Base-by-base conservation (phyloP, 2,329 filamentous ascomycete species). In the Emmonsiellopsis sp. region DNA sequence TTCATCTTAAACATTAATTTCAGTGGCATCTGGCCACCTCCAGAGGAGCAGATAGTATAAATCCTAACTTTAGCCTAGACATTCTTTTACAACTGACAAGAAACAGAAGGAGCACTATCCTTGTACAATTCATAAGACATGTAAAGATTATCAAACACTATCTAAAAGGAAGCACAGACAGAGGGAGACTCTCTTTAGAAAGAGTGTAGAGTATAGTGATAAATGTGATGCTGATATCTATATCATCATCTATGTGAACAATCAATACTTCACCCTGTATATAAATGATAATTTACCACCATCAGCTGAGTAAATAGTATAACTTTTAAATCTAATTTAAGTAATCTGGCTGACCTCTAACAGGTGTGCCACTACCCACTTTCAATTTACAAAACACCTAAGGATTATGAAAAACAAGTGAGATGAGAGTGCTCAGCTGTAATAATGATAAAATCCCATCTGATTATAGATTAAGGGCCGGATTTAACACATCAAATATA, bases 91-190 rank as follows among this genome's bases (percentile, higher is more conserved):
- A 47, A 47, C 32, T 47, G 32, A 47, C 20, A 47, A 47, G 20
- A 26, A 35, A 26, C 20, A 47, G 44, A 26, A 47, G 20, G 7
- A 35, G 32, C 44, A 47, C 44, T 47, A 47, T 47, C 20, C 44
- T 47, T 15, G 26, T 47, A 47, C 15, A 47, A 26, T 47, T 47
- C 44, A 8, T 13, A 47, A 32, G n/a, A 35, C 11, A 31, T 32
- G 11, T 47, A 35, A 47, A 32, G 44, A 47, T 47, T 57, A 55
- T 62, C 61, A 52, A 62, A 54, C 8, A 61, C 20, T 16, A 42
- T 42, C n/a, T n/a, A n/a, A n/a, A n/a, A n/a, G n/a, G n/a, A n/a
- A n/a, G n/a, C n/a, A n/a, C n/a, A n/a, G n/a, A n/a, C n/a, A n/a
- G n/a, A n/a, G n/a, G n/a, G n/a, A n/a, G n/a, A n/a, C n/a, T n/a